Evolutionary conservation across 257 asterid genomes (phyloP), one percentile per base, ranked within the genome.

Genomic region (Solanum acaule): DNA sequence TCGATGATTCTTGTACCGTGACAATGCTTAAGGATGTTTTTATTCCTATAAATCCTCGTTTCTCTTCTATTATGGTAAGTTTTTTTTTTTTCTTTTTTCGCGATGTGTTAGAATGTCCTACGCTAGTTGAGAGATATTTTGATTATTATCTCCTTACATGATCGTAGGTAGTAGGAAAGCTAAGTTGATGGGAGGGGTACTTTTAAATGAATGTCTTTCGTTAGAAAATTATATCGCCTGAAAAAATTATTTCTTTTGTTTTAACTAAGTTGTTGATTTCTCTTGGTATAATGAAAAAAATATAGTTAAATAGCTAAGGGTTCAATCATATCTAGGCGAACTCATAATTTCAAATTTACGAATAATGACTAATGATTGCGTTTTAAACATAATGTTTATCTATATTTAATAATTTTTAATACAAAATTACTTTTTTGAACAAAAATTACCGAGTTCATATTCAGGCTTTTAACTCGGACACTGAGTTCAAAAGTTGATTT

Each of bases 61-160:
- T 92, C 63, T 92, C 94, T 81, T 92, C 94, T 6, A 79, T 92
- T 76, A 92, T 92, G 94, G 94, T 92, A 87, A 31, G 11, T n/a
- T 38, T 63, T 40, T 3, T 9, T 27, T 14, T 7, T 6, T 34
- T 9, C 6, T 46, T n/a, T 18, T 34, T 4, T 2, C 18, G 2
- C 3, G 40, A 23, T 20, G n/a, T 65, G 8, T 12, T 14, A 65
- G 3, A 34, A 34, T 34, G 49, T 20, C 29, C 25, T 34, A 6
- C 5, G 2, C 5, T 73, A 20, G 46, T 34, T 33, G 40, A 33
- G 14, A 71, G 7, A 71, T 52, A 71, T 33, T 22, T 25, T 1
- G 14, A 72, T 34, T 5, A 2, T 18, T 10, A 22, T 67, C 75
- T 27, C 75, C 5, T 67, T 63, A 63, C 4, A 63, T 63, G 71